Percentiles rank a stretch among this genome's conserved stretches.
These are phyloP conservation scores for Blastosporella zonata DNA, from an alignment of 1,284 basidiomycete species.

Conservation along the genomic window DNA sequence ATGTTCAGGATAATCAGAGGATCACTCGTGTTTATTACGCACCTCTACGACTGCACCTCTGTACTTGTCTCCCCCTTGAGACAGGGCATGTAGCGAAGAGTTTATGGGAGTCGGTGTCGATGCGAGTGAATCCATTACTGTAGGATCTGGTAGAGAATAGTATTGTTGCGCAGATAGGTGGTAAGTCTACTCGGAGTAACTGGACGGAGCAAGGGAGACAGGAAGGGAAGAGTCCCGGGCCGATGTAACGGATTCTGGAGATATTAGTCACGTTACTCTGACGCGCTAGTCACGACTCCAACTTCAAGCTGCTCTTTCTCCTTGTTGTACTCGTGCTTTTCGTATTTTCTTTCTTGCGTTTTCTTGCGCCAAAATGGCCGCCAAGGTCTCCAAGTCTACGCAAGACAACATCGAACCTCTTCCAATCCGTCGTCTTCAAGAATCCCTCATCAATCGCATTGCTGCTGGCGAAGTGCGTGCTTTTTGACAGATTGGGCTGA, in stretches of 20 bases:
- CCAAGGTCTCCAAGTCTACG: conserved; percentile 15
- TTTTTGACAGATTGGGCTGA: neutral
- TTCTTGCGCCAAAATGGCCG: conserved; percentile 2
- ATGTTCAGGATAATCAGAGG: neutral
- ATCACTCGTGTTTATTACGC: conserved; percentile 4
- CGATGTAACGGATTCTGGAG: neutral
- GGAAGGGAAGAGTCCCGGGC: neutral
- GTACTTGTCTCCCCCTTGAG: conserved; percentile 37
- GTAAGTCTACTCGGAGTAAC: conserved; percentile 6
- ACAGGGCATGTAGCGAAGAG: conserved; percentile 8
- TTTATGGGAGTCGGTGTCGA: conserved; percentile 13
- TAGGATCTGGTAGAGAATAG: neutral
- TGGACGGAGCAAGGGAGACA: too few relatives aligned
- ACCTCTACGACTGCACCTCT: conserved; percentile 82
- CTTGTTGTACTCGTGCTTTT: neutral
- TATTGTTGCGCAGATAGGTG: neutral
- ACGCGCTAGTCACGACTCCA: conserved; percentile 10
- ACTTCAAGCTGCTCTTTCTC: neutral
- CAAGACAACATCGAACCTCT: conserved; percentile 29
- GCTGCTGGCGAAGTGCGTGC: conserved; percentile 73
- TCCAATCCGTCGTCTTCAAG: conserved; percentile 69
- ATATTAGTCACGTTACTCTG: conserved; percentile 11
- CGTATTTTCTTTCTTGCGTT: neutral
- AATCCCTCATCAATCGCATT: conserved; percentile 77
- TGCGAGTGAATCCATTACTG: conserved; percentile 14